Percentiles rank a stretch among this genome's conserved stretches.
phyloP scores from a whole-genome alignment of 495 filamentous ascomycete species.

The Talaromyces liani region DNA sequence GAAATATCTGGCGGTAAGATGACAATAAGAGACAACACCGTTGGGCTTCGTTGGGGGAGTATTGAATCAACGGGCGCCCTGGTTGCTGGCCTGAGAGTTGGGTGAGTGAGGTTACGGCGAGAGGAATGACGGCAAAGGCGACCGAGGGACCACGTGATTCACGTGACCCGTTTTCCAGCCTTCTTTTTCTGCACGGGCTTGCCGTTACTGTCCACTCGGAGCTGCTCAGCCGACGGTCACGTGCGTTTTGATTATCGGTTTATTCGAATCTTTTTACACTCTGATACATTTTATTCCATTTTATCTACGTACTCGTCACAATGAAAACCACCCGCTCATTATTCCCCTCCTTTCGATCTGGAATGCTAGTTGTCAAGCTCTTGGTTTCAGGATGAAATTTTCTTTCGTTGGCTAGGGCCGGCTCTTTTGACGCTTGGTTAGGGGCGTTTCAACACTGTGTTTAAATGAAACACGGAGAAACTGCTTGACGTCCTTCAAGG shows the following conservation, averaged over 20 bases:
- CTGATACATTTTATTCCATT: background rate
- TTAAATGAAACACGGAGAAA: background rate
- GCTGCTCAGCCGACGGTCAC: background rate
- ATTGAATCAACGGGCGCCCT: background rate
- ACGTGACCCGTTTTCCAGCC: conserved; percentile 2
- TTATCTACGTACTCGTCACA: background rate
- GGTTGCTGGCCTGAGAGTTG: conserved; percentile 2
- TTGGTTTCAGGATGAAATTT: background rate
- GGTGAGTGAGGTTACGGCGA: background rate
- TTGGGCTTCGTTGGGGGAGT: background rate
- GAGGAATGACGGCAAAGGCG: conserved; percentile 8
- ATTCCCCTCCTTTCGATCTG: background rate
- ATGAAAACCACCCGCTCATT: background rate
- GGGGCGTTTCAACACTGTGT: no score
- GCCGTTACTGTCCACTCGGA: background rate
- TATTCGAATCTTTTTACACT: background rate
- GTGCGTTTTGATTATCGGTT: background rate
- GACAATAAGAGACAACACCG: background rate
- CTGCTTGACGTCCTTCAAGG: conserved; percentile 16
- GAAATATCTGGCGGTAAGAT: background rate
- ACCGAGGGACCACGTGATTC: conserved; percentile 7
- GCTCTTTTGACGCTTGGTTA: background rate
- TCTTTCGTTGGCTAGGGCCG: background rate
- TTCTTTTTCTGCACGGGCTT: background rate
- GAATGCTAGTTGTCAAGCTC: background rate